These are phyloP conservation scores for Plasmopara muralis DNA, from an alignment of 352 stramenopile genomes.

Conservation along the genomic window DNA sequence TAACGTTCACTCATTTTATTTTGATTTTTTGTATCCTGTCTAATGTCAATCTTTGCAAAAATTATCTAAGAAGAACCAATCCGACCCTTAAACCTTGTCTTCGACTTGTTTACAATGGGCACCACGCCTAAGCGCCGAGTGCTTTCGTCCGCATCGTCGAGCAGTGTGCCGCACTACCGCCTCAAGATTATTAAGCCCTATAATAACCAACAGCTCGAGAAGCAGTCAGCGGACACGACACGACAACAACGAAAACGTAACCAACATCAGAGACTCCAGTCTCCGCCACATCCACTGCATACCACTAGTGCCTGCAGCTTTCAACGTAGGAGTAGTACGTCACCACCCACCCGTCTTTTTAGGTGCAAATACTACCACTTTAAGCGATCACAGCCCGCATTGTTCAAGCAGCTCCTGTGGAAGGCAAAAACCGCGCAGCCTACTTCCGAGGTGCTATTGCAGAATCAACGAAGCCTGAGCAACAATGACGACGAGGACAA, in stretches of 20 bases:
- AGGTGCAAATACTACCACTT: constrained; percentile 1
- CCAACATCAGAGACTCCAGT: neutral
- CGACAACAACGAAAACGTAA: constrained; percentile 7
- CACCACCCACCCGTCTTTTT: neutral
- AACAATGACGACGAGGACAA: constrained; percentile 11
- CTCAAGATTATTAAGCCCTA: constrained; percentile 31
- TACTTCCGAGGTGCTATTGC: neutral
- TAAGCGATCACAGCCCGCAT: constrained; percentile 11
- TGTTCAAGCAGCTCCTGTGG: constrained; percentile 61
- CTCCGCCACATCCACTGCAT: neutral
- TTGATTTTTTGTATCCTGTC: no score
- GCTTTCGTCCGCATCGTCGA: constrained; percentile 5
- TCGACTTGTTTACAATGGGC: constrained; percentile 26
- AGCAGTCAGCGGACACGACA: constrained; percentile 7
- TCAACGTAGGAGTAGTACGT: constrained; percentile 9
- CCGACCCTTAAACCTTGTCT: constrained; percentile 8
- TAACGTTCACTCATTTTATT: neutral
- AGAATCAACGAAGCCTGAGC: constrained; percentile 5
- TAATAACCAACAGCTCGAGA: constrained; percentile 31
- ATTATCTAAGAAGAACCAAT: constrained; percentile 15
- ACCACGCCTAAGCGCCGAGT: constrained; percentile 44
- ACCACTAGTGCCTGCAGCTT: neutral
- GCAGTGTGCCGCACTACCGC: constrained; percentile 37
- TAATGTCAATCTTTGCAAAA: no score
- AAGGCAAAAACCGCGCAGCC: constrained; percentile 40